Evolutionary conservation across 257 asterid species (phyloP), one percentile per base, ranked within the genome.

Genomic region (Solanum arcanum): DNA sequence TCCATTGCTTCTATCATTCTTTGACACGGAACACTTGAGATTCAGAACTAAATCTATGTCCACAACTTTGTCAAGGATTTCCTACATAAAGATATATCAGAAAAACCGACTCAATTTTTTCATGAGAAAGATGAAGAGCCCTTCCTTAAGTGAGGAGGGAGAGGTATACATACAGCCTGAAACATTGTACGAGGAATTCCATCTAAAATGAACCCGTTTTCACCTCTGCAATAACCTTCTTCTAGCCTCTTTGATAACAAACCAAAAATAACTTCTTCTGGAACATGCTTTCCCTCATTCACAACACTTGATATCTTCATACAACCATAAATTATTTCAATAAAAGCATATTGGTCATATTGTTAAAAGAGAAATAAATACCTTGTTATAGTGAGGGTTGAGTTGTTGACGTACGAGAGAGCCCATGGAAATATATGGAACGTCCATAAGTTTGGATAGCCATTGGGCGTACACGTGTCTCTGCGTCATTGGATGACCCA

Each of bases 391-490:
- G 37, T 93, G 93, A 49, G 98, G 98, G 86, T 92, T 90, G 88
- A 97, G 96, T 60, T 97, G 94, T 91, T 95, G 98, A 14, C 98
- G 94, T 60, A 95, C 93, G 8, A 97, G 98, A 52, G 97, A 86
- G 20, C 96, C 98, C 98, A 95, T 94, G 84, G 99, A 95, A 89
- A 97, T 95, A 87, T 92, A 96, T 37, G 99, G 98, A 33, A 94
- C 97, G 60, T 91, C 91, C 9, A 97, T 91, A 88, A 97, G 97
- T 92, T 94, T 90, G 33, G 98, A 92, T 8, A 95, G 95, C 80
- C 98, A 90, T 78, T 91, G 91, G 76, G 98, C 98, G 88, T 97
- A 97, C 39, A 94, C 92, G 89, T 93, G 98, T 75, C 98, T 91
- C 89, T 92, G 90, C 0, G 90, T 96, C 95, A 90, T 86, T 68